Evolutionary conservation across 2,329 filamentous ascomycete species (phyloP).

Genomic region (Cucurbitaria berberidis): DNA sequence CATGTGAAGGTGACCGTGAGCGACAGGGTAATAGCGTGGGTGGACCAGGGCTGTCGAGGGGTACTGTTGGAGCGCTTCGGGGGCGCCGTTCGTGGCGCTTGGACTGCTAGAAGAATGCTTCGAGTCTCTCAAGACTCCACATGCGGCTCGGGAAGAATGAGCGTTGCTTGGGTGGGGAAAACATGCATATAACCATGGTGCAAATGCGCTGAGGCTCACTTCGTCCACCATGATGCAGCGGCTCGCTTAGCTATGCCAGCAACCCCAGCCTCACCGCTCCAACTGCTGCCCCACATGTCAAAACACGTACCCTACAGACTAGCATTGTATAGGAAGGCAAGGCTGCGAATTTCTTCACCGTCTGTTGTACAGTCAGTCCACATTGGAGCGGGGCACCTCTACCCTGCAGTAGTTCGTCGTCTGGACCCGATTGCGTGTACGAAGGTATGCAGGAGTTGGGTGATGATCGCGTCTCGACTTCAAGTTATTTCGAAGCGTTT

Average conservation of each 20-base stretch:
- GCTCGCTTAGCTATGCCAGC: constrained; percentile 2
- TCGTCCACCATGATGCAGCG: background rate
- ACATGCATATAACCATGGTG: background rate
- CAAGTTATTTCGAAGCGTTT: no score
- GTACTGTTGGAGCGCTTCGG: background rate
- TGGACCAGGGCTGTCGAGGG: no score
- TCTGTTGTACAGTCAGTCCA: background rate
- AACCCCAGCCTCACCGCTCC: background rate
- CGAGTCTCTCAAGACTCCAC: background rate
- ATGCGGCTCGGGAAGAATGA: background rate
- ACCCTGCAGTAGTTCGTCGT: constrained; percentile 1
- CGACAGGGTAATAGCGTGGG: background rate
- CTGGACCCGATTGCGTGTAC: background rate
- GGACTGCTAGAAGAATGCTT: background rate
- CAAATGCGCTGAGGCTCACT: background rate
- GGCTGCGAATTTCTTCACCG: background rate
- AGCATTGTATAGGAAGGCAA: background rate
- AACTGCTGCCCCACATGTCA: background rate
- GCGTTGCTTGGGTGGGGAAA: background rate
- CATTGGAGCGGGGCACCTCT: background rate
- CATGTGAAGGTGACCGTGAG: constrained; percentile 4
- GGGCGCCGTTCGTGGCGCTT: background rate
- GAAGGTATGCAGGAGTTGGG: background rate
- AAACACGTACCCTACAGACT: background rate
- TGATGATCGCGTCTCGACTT: no score